phyloP scores from a whole-genome alignment of 768 basidiomycete genomes.

The Collybiopsis confluens region DNA sequence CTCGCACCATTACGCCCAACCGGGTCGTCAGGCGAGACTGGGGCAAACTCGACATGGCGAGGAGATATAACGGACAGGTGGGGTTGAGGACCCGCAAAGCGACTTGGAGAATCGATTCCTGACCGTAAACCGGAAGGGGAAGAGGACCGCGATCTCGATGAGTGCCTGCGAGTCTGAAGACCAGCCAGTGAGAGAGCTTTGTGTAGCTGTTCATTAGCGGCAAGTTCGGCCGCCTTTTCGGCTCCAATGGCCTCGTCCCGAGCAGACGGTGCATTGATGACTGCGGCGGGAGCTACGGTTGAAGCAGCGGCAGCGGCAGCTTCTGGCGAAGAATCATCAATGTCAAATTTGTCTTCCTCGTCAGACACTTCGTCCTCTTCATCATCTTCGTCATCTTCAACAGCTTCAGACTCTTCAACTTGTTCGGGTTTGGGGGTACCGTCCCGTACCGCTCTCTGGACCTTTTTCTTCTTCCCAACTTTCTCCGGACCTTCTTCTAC shows the following conservation, averaged over 20 bases:
- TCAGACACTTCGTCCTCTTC: conserved; percentile 46
- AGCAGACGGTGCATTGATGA: conserved; percentile 8
- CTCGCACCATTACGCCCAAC: conserved; percentile 43
- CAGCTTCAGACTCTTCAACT: conserved; percentile 46
- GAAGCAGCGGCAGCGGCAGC: conserved; percentile 29
- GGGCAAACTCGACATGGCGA: conserved; percentile 49
- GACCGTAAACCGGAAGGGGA: conserved; percentile 42
- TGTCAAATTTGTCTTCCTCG: conserved; percentile 81
- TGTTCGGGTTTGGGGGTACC: background rate
- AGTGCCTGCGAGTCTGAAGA: conserved; percentile 27
- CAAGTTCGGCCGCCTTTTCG: conserved; percentile 1
- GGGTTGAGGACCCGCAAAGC: conserved; percentile 49
- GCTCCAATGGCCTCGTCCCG: background rate
- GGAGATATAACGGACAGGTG: conserved; percentile 42
- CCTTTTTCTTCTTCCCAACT: conserved; percentile 26
- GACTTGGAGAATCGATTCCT: conserved; percentile 61
- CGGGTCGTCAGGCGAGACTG: conserved; percentile 24
- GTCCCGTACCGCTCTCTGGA: conserved; percentile 14
- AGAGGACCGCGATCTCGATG: conserved; percentile 41
- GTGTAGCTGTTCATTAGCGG: conserved; percentile 10
- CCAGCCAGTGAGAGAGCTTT: conserved; percentile 25
- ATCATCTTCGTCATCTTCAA: conserved; percentile 50
- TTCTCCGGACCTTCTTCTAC: conserved; percentile 81
- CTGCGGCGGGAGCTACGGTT: conserved; percentile 5
- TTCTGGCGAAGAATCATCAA: conserved; percentile 81